Percentiles rank a stretch among this genome's conserved stretches.
Conservation (phyloP, 2,329 filamentous ascomycete species). For the Pseudomassariella vexata region DNA sequence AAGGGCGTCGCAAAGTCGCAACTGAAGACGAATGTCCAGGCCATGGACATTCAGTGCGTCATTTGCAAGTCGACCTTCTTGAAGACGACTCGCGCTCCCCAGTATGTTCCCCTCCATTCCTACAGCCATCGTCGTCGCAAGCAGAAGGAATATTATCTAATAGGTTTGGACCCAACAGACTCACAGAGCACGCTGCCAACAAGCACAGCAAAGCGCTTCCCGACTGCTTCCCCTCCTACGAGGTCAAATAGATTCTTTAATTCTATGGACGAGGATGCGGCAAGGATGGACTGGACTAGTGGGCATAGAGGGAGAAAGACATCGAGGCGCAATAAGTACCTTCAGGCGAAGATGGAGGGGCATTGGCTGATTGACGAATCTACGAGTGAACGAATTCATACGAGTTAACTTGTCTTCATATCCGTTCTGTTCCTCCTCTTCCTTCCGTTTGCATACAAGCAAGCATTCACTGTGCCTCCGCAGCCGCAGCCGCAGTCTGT, state of each 20-base stretch:
- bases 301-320: constrained; percentile 12
- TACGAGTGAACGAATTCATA: too few relatives aligned
- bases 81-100: constrained; percentile 67
- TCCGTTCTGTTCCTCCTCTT: not conserved
- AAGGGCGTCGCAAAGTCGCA: constrained; percentile 58
- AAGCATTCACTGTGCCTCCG: constrained; percentile 30
- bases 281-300: too few relatives aligned
- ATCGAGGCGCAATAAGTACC: too few relatives aligned
- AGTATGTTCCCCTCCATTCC: constrained; percentile 44
- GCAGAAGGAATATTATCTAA: constrained; percentile 5
- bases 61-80: constrained; percentile 75
- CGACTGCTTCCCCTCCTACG: constrained; percentile 62
- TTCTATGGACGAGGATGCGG: constrained; percentile 12
- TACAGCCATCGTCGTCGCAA: too few relatives aligned
- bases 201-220: constrained; percentile 69
- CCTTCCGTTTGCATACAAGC: constrained; percentile 1
- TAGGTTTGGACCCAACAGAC: constrained; percentile 39
- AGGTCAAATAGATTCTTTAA: constrained; percentile 10
- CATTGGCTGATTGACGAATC: constrained; percentile 6
- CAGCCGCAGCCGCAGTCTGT: constrained; percentile 19
- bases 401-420: too few relatives aligned
- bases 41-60: constrained; percentile 71
- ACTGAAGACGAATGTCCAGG: constrained; percentile 64
- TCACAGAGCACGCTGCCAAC: constrained; percentile 67
- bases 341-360: constrained; percentile 1